phyloP scores from a whole-genome alignment of 1,284 basidiomycete species.

The Cryptococcus sp. region DNA sequence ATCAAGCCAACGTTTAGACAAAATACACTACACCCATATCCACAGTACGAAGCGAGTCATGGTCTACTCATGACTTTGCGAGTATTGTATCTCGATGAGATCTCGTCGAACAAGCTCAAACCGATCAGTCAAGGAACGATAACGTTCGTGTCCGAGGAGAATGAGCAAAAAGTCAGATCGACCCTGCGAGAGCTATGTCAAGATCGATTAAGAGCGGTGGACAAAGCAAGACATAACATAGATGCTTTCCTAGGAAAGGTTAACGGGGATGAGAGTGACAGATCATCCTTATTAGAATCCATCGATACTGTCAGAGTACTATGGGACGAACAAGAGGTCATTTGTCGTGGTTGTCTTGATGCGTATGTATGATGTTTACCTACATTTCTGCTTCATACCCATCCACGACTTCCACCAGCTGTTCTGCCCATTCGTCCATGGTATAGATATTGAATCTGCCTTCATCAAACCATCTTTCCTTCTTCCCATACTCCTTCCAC shows the following conservation, averaged over 20 bases:
- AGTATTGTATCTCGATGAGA: slow-evolving; percentile 52
- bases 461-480: slow-evolving; percentile 25
- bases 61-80: slow-evolving; percentile 66
- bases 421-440: slow-evolving; percentile 40
- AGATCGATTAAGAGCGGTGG: slow-evolving; percentile 15
- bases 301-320: background rate
- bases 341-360: background rate
- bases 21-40: slow-evolving; percentile 64
- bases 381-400: slow-evolving; percentile 5
- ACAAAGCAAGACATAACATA: background rate
- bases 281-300: background rate
- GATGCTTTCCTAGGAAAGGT: slow-evolving; percentile 18
- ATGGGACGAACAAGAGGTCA: slow-evolving; percentile 6
- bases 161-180: slow-evolving; percentile 47
- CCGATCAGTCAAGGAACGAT: slow-evolving; percentile 13
- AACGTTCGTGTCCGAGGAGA: slow-evolving; percentile 53
- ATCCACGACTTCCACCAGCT: slow-evolving; percentile 27
- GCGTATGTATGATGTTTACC: background rate
- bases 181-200: slow-evolving; percentile 25
- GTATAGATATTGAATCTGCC: slow-evolving; percentile 29
- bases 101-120: slow-evolving; percentile 15
- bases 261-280: background rate
- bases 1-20: slow-evolving; percentile 52
- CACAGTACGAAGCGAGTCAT: slow-evolving; percentile 65
- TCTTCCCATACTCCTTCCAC: slow-evolving; percentile 27